Conservation (phyloP, 768 basidiomycete species). For the Suillus plorans region DNA sequence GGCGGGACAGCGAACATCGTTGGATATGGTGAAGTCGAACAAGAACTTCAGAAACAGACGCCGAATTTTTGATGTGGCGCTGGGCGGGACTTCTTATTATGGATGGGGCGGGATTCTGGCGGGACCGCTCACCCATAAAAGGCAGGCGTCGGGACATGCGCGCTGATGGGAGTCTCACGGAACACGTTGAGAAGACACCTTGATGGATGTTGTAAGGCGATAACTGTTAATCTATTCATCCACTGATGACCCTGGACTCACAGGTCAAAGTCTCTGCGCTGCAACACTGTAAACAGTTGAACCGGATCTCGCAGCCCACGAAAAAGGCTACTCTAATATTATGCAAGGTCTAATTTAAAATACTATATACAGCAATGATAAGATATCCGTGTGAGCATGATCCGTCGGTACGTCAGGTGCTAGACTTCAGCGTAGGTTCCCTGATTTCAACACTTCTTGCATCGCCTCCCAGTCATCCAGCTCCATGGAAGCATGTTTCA, state of each 20-base stretch:
- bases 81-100: constrained; percentile 18
- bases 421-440: neutral
- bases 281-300: too few relatives aligned
- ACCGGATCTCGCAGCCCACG: neutral
- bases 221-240: neutral
- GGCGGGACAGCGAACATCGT: constrained; percentile 31
- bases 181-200: constrained; percentile 9
- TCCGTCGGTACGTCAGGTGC: neutral
- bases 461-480: constrained; percentile 20
- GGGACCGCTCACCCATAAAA: constrained; percentile 14
- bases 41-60: constrained; percentile 1
- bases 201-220: neutral
- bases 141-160: constrained; percentile 21
- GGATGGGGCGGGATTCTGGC: constrained; percentile 16
- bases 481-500: constrained; percentile 14
- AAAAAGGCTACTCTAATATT: neutral
- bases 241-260: neutral
- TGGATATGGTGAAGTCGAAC: constrained; percentile 17
- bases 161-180: constrained; percentile 17
- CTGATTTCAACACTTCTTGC: constrained; percentile 21
- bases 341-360: neutral
- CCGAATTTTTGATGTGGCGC: constrained; percentile 5
- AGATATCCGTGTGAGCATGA: neutral
- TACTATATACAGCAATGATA: neutral
- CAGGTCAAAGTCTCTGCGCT: neutral